phyloP scores from a whole-genome alignment of 1,139 yeast species.

The Candida sanyaensis region DNA sequence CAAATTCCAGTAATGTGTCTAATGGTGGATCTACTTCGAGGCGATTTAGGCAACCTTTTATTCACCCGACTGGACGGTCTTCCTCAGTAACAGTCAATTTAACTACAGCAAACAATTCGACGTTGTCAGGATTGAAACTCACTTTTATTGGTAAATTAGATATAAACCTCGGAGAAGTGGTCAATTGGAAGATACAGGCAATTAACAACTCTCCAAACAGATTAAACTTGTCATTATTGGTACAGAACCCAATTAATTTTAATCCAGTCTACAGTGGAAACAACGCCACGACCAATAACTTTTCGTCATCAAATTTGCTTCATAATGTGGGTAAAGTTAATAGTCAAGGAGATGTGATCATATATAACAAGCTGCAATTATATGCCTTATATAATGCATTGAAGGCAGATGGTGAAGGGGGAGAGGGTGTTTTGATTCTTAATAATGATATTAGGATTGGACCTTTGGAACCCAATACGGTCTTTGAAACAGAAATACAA shows the following conservation, averaged over 20 bases:
- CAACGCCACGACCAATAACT: conserved; percentile 12
- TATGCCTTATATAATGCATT: conserved; percentile 36
- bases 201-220: conserved; percentile 55
- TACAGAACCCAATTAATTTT: conserved; percentile 30
- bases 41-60: conserved; percentile 15
- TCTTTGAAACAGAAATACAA: conserved; percentile 63
- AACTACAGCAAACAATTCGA: conserved; percentile 31
- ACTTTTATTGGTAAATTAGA: conserved; percentile 66
- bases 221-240: conserved; percentile 46
- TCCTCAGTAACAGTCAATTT: conserved; percentile 49
- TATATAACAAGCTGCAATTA: conserved; percentile 28
- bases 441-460: conserved; percentile 69
- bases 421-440: conserved; percentile 55
- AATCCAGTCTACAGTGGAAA: conserved; percentile 17
- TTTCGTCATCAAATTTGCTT: conserved; percentile 11
- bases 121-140: conserved; percentile 53
- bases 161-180: conserved; percentile 60
- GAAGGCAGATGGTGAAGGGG: conserved; percentile 29
- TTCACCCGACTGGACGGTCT: conserved; percentile 24
- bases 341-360: conserved; percentile 15
- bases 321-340: conserved; percentile 1
- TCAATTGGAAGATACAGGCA: conserved; percentile 68
- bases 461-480: conserved; percentile 60
- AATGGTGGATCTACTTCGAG: conserved; percentile 5
- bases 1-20: conserved; percentile 7